Percentiles rank a stretch among this genome's conserved stretches.
Conservation (phyloP, 2,329 filamentous ascomycete species). For the Metarhizium guizhouense region DNA sequence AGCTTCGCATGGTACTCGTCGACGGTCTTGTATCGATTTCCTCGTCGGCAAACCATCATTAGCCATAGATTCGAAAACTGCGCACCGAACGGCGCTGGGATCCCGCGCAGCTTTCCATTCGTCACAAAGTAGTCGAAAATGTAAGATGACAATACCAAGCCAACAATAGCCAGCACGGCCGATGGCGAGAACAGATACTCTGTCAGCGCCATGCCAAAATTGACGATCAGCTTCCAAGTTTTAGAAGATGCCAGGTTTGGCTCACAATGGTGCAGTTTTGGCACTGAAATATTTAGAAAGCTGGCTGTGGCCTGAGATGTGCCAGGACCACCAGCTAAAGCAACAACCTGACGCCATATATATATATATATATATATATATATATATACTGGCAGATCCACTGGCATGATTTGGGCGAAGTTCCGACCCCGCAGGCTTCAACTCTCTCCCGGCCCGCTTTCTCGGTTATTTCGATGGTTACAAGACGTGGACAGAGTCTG, state of each 20-base stretch:
- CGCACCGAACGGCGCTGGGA: constrained; percentile 55
- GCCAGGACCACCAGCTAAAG: no score
- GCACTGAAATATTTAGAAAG: no score
- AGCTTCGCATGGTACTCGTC: constrained; percentile 65
- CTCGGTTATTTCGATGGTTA: background rate
- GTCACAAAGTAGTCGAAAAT: constrained; percentile 53
- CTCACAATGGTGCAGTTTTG: no score
- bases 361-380: background rate
- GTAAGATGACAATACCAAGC: constrained; percentile 43
- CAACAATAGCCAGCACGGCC: constrained; percentile 35
- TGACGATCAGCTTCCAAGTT: background rate
- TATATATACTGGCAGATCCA: background rate
- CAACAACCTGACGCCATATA: background rate
- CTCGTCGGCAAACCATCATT: constrained; percentile 54
- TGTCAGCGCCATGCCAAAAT: constrained; percentile 18
- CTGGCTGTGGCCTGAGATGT: no score
- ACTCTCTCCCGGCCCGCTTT: background rate
- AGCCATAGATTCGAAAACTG: constrained; percentile 76
- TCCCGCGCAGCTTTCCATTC: constrained; percentile 35
- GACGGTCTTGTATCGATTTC: constrained; percentile 55
- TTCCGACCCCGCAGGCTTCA: background rate
- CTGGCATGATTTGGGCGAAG: background rate
- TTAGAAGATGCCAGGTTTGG: background rate
- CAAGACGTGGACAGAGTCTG: no score
- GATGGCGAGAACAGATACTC: constrained; percentile 33